Percentiles rank a stretch among this genome's conserved stretches.
These are phyloP conservation scores for Pneumocystis wakefieldiae DNA, from an alignment of 1,139 yeast genomes.

Conservation along the genomic window DNA sequence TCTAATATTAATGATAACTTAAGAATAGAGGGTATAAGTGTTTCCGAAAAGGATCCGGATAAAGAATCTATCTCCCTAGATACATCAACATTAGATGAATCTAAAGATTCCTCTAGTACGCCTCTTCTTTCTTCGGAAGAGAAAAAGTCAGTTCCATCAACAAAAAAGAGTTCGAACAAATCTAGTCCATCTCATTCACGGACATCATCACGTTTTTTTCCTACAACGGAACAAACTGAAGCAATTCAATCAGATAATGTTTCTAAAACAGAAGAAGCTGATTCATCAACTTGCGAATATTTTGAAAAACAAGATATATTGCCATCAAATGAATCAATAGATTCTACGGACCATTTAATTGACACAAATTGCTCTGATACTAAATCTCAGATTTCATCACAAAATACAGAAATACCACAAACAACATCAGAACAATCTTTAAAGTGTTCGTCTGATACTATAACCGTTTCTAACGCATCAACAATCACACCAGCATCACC, in stretches of 20 bases:
- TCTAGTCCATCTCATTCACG: neutral
- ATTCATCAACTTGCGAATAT: neutral
- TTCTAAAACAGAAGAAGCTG: neutral
- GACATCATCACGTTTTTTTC: neutral
- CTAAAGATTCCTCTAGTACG: neutral
- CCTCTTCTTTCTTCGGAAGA: neutral
- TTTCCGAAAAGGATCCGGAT: neutral
- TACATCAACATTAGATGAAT: neutral
- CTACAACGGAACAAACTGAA: neutral
- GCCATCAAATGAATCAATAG: neutral
- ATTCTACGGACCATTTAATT: neutral
- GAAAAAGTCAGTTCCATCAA: neutral
- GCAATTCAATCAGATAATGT: neutral
- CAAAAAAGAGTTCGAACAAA: neutral
- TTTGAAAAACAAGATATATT: neutral
- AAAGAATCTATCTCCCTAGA: neutral
- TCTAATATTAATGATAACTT: neutral
- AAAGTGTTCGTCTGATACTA: too few relatives aligned
- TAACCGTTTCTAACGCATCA: neutral
- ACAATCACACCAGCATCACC: neutral
- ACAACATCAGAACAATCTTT: neutral
- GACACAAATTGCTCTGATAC: neutral
- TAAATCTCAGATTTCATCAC: neutral
- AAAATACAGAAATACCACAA: neutral
- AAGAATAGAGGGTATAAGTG: neutral